Evolutionary conservation across 495 filamentous ascomycete genomes (phyloP).

Genomic region (Aspergillus steynii): DNA sequence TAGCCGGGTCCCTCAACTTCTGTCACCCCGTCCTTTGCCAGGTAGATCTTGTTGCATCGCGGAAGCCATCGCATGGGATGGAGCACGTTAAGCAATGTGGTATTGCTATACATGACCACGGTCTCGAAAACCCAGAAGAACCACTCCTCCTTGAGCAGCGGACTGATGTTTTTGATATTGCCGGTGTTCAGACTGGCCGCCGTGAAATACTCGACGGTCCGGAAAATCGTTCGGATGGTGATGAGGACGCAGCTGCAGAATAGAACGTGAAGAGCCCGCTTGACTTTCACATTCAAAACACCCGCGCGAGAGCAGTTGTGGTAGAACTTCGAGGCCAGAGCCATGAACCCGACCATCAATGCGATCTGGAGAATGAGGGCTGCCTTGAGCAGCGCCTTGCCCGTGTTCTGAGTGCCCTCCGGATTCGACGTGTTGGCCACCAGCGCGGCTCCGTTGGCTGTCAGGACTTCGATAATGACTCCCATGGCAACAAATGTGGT

Average conservation of each 20-base stretch:
- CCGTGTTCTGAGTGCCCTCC: conserved; percentile 45
- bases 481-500: conserved; percentile 73
- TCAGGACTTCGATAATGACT: conserved; percentile 62
- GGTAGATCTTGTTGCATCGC: conserved; percentile 60
- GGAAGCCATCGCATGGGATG: conserved; percentile 66
- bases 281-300: conserved; percentile 56
- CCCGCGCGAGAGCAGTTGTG: conserved; percentile 53
- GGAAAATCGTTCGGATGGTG: conserved; percentile 62
- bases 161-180: conserved; percentile 46
- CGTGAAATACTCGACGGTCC: conserved; percentile 62
- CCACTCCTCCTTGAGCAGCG: conserved; percentile 65
- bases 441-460: conserved; percentile 64
- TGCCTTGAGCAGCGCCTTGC: conserved; percentile 62
- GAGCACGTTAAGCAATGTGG: conserved; percentile 58
- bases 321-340: conserved; percentile 61
- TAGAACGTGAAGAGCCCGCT: conserved; percentile 57
- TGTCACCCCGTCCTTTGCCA: conserved; percentile 62
- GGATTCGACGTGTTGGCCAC: conserved; percentile 52
- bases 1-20: conserved; percentile 67
- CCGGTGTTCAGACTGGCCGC: conserved; percentile 41
- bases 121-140: conserved; percentile 75
- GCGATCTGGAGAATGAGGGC: conserved; percentile 66
- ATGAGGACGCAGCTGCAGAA: conserved; percentile 64
- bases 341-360: conserved; percentile 61
- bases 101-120: conserved; percentile 62